A percentile compares a stretch with the other conserved stretches of the same genome.
Conservation (phyloP, 2,329 filamentous ascomycete species). For the Fusarium sp. region DNA sequence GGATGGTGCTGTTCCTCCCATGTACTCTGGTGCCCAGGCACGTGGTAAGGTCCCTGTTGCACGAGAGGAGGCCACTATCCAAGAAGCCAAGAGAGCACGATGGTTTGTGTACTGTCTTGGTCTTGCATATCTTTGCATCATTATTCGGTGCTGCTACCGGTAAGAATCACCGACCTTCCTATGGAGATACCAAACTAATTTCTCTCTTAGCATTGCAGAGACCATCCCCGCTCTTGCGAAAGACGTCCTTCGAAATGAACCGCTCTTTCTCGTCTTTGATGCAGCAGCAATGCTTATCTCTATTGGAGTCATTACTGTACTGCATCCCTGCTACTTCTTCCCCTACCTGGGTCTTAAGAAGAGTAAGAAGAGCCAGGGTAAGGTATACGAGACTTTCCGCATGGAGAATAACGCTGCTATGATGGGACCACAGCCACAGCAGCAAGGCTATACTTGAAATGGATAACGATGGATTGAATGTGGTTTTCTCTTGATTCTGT, state of each 20-base stretch:
- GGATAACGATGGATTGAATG: not conserved
- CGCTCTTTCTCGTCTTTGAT: slow-evolving; percentile 32
- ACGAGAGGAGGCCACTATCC: slow-evolving; percentile 18
- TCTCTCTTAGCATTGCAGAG: slow-evolving; percentile 16
- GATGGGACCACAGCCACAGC: slow-evolving; percentile 1
- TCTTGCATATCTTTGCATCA: slow-evolving; percentile 27
- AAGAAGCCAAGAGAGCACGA: slow-evolving; percentile 15
- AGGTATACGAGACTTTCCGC: slow-evolving; percentile 10
- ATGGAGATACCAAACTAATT: not conserved
- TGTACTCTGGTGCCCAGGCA: not conserved
- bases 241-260: slow-evolving; percentile 30
- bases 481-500: not conserved
- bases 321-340: slow-evolving; percentile 32
- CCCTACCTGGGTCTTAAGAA: slow-evolving; percentile 25
- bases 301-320: slow-evolving; percentile 13
- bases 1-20: not conserved
- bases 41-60: slow-evolving; percentile 17
- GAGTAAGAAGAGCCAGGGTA: slow-evolving; percentile 18
- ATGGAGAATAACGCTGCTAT: slow-evolving; percentile 17
- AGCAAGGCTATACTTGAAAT: not conserved
- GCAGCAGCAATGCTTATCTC: slow-evolving; percentile 27
- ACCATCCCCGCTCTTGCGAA: slow-evolving; percentile 15
- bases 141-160: slow-evolving; percentile 35
- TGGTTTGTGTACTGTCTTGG: slow-evolving; percentile 29
- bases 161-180: not conserved